These are phyloP conservation scores for Xerophyta viscosa DNA, from an alignment of 106 monocot genomes.

Conservation along the genomic window DNA sequence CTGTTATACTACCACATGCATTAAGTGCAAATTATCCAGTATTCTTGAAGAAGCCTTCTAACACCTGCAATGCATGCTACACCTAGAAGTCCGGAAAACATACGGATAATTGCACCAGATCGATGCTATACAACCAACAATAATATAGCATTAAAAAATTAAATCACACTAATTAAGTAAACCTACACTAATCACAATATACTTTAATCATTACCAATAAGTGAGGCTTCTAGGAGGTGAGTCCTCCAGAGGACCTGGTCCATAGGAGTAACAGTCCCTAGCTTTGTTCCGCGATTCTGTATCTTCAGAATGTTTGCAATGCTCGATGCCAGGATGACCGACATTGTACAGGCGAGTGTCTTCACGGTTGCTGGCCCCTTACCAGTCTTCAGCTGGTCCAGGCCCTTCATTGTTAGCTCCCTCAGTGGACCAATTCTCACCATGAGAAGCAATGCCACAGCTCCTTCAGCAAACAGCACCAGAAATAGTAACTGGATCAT, in stretches of 20 bases:
- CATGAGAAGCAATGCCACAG: constrained; percentile 73
- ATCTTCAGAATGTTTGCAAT: constrained; percentile 67
- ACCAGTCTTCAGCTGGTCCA: constrained; percentile 84
- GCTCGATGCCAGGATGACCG: constrained; percentile 65
- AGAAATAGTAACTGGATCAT: constrained; percentile 89
- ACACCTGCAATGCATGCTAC: no score
- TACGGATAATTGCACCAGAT: no score
- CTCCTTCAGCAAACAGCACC: constrained; percentile 75
- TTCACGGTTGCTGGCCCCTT: constrained; percentile 83
- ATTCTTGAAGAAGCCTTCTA: no score
- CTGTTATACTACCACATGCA: no score
- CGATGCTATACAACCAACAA: no score
- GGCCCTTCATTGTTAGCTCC: constrained; percentile 58
- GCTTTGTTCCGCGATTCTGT: constrained; percentile 75
- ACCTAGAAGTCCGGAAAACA: no score
- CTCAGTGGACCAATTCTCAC: constrained; percentile 86
- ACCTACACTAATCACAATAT: no score
- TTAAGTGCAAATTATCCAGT: no score
- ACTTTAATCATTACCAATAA: no score
- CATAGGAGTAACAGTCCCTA: constrained; percentile 91
- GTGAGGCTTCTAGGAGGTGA: constrained; percentile 88
- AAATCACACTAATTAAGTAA: no score
- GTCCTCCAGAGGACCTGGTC: constrained; percentile 94
- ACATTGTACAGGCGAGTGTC: constrained; percentile 82
- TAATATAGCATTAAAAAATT: no score